Evolutionary conservation across 345 rosid species (phyloP), one percentile per base, ranked within the genome.

Genomic region (Erodium maritimum): DNA sequence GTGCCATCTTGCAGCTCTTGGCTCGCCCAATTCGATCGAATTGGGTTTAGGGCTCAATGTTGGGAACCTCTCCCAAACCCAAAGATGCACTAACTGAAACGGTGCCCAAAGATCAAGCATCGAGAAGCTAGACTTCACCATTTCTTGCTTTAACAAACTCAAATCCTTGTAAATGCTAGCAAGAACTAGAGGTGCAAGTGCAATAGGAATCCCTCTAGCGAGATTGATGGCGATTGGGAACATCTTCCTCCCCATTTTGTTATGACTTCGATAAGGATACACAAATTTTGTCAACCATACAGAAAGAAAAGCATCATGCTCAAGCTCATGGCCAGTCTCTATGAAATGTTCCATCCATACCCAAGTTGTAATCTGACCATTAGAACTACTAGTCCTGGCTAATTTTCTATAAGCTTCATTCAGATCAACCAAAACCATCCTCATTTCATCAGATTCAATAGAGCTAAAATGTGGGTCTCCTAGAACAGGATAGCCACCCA

Each of bases 21-120:
- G 72, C 21, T 77, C 77, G 54, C 62, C 75, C 9, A 53, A 9
- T 0, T 19, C 21, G 61, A 69, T 19, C 23, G 1, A 1, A 4
- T 61, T 71, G 7, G 79, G 71, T 7, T 21, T 2, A 50, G 77
- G 75, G 7, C 34, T 62, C 17, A 82, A 53, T 5, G 50, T 52
- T 19, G 4, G 65, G 59, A 79, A 74, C 61, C 82, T 79, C 68
- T 79, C 82, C 80, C 83, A 81, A 21, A 67, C 64, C 88, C 88
- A 81, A 19, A 81, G 58, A 56, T 70, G 78, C 21, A 82, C 74
- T 37, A 79, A 34, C 48, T 68, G 76, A 54, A 77, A 61, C 42
- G 74, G 77, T 3, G 71, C 61, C 48, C 16, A 13, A 21, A 79
- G 9, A 1, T 56, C 52, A 13, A 69, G 42, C 48, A 42, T 3